Conservation (phyloP, 495 filamentous ascomycete species). For the Trichoderma erinaceum region DNA sequence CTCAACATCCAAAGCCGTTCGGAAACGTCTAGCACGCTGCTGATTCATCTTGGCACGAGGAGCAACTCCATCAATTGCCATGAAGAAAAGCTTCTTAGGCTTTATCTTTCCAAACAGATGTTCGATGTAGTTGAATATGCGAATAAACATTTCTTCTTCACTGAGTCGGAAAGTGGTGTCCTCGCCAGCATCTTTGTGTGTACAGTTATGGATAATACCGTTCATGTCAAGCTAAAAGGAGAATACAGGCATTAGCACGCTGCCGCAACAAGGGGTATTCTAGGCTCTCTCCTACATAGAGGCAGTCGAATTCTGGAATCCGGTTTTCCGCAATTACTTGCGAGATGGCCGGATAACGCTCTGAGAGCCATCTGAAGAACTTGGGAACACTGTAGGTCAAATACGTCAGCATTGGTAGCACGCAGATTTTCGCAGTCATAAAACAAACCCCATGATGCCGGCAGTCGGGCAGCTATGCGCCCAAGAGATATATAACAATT, state of each 20-base stretch:
- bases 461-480: not conserved
- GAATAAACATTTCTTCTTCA: slow-evolving; percentile 98
- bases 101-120: slow-evolving; percentile 98
- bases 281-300: slow-evolving; percentile 57
- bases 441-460: slow-evolving; percentile 18
- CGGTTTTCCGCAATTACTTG: slow-evolving; percentile 98
- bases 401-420: slow-evolving; percentile 19
- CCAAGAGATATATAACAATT: not conserved
- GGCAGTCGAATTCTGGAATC: slow-evolving; percentile 97
- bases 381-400: slow-evolving; percentile 81
- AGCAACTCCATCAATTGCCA: slow-evolving; percentile 97
- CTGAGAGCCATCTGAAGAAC: slow-evolving; percentile 87
- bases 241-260: slow-evolving; percentile 6
- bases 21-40: slow-evolving; percentile 90
- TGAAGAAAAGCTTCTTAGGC: slow-evolving; percentile 96
- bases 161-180: slow-evolving; percentile 87
- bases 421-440: not conserved
- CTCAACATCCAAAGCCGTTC: slow-evolving; percentile 89
- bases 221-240: slow-evolving; percentile 81
- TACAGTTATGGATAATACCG: slow-evolving; percentile 99
- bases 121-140: slow-evolving; percentile 99
- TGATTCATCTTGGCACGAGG: slow-evolving; percentile 99
- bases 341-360: slow-evolving; percentile 98
- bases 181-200: slow-evolving; percentile 81
- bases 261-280: not conserved